phyloP scores from a whole-genome alignment of 495 filamentous ascomycete species.

The Apodospora peruviana region DNA sequence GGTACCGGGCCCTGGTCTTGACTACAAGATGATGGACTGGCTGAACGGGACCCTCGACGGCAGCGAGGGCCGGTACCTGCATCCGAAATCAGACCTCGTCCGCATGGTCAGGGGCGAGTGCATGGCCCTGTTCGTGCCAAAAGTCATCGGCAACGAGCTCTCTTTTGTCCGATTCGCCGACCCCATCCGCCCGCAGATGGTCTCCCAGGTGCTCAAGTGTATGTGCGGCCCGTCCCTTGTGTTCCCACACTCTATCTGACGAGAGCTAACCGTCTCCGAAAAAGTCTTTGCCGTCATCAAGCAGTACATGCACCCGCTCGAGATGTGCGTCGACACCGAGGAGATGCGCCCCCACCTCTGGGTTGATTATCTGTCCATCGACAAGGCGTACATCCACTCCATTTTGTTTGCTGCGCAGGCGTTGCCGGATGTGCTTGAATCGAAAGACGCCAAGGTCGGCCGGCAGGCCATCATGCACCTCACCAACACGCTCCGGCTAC shows the following conservation, averaged over 20 bases:
- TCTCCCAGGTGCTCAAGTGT: background rate
- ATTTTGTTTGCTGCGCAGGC: conserved; percentile 8
- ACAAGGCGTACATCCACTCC: conserved; percentile 14
- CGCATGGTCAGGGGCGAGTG: too few relatives aligned
- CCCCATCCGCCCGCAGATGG: background rate
- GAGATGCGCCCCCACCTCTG: background rate
- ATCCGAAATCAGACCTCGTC: background rate
- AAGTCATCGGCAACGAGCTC: background rate
- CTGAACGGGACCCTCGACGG: background rate
- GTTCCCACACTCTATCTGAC: background rate
- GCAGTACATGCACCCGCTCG: conserved; percentile 7
- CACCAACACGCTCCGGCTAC: conserved; percentile 3
- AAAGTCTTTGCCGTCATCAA: conserved; percentile 11
- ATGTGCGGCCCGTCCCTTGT: too few relatives aligned
- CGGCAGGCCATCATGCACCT: conserved; percentile 3
- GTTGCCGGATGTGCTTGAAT: conserved; percentile 8
- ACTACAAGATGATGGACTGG: background rate
- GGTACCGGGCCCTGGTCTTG: background rate
- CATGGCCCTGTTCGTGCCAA: too few relatives aligned
- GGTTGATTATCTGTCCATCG: conserved; percentile 11
- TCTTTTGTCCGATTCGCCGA: background rate
- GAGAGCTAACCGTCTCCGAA: background rate
- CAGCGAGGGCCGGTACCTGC: background rate
- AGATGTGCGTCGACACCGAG: conserved; percentile 7
- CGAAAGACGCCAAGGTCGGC: background rate